Evolutionary conservation across 1,139 yeast genomes (phyloP).

Genomic region (Lodderomyces margitis): DNA sequence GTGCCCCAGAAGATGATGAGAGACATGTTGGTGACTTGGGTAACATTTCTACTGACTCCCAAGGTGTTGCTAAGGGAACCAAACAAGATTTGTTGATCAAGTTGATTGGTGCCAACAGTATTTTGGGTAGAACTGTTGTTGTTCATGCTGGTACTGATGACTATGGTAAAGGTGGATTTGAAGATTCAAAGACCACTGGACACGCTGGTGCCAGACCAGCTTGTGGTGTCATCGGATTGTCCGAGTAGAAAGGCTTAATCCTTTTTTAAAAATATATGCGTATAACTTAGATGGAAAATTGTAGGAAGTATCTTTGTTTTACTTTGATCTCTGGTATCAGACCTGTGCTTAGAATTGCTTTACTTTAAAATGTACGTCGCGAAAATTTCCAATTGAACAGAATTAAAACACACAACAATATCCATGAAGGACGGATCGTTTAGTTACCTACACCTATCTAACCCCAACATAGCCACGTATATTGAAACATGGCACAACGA

Average conservation of each 20-base stretch:
- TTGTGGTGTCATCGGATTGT: conserved; percentile 95
- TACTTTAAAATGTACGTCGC: no score
- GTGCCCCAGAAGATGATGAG: conserved; percentile 84
- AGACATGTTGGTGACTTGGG: conserved; percentile 99
- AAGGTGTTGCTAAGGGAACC: conserved; percentile 88
- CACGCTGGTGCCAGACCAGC: conserved; percentile 99
- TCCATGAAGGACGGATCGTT: conserved; percentile 6
- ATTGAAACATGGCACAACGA: conserved; percentile 5
- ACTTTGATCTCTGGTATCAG: no score
- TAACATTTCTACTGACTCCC: conserved; percentile 81
- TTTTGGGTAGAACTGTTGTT: conserved; percentile 94
- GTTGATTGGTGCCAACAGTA: conserved; percentile 80
- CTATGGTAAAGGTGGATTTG: conserved; percentile 93
- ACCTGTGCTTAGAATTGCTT: no score
- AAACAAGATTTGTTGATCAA: conserved; percentile 74
- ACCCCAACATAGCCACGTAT: conserved; percentile 2
- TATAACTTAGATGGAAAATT: no score
- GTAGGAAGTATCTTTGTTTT: no score
- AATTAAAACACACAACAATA: background rate
- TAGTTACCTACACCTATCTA: conserved; percentile 1
- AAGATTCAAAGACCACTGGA: conserved; percentile 95
- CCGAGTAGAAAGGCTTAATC: no score
- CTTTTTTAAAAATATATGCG: no score
- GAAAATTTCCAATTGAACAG: no score
- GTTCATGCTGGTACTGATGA: conserved; percentile 95